Percentiles rank a stretch among this genome's conserved stretches.
Evolutionary conservation across 192 early-diverging fungal genomes (phyloP).

Genomic region (Linnemannia zychae): DNA sequence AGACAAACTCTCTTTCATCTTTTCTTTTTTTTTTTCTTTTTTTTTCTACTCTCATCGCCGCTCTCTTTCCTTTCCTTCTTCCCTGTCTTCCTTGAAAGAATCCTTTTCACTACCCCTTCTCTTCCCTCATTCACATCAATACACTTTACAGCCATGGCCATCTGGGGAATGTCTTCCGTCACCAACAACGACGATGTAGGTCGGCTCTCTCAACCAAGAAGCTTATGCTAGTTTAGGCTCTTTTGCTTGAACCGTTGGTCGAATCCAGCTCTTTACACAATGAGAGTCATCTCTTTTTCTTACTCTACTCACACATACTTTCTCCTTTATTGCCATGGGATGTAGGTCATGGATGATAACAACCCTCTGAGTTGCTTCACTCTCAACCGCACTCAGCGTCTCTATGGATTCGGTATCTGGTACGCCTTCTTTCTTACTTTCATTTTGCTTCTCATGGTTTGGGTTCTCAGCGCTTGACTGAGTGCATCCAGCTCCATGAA

Average conservation of each 20-base stretch:
- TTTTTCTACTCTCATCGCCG: not conserved
- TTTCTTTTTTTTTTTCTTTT: not conserved
- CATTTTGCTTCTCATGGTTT: not conserved
- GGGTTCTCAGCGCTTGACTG: not conserved
- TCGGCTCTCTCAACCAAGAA: not conserved
- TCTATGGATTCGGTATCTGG: conserved; percentile 85
- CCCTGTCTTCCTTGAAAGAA: not conserved
- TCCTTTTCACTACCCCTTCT: not conserved
- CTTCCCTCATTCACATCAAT: too few relatives aligned
- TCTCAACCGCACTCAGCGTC: conserved; percentile 74
- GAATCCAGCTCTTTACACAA: not conserved
- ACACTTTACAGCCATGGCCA: conserved; percentile 33
- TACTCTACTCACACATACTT: not conserved
- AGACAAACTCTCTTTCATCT: too few relatives aligned
- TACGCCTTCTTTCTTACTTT: conserved; percentile 21
- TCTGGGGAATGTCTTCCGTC: conserved; percentile 56
- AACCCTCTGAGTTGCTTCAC: conserved; percentile 58
- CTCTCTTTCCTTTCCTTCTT: not conserved
- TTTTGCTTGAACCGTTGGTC: not conserved
- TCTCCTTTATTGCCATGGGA: not conserved
- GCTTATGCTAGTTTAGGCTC: not conserved
- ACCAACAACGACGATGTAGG: conserved; percentile 40
- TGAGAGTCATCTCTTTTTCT: conserved; percentile 8
- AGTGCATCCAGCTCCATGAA: not conserved
- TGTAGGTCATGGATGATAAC: conserved; percentile 64